Evolutionary conservation across 2,329 filamentous ascomycete genomes (phyloP), one percentile per base, ranked within the genome.

Genomic region (Scedosporium boydii): DNA sequence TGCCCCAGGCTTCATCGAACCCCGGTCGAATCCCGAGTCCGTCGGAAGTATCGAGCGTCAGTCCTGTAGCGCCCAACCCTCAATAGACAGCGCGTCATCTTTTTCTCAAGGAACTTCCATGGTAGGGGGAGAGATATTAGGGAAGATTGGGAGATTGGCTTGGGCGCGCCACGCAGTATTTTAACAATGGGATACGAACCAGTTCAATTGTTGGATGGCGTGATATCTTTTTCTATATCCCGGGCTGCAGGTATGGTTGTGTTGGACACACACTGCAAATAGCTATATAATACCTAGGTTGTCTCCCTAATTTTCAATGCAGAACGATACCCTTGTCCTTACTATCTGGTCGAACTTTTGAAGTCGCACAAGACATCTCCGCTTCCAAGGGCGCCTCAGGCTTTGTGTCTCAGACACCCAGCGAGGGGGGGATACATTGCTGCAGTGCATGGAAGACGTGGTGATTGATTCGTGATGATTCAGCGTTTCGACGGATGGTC

Each of bases 381-480:
- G 7, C 29, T 10, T 34, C n/a, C n/a, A 38, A 38, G 9, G 7
- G 7, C 7, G 29, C 29, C 29, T 34, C 29, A 34, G 34, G 34
- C 34, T 38, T 34, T 34, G 44, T n/a, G 44, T 46, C 18, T 46
- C 44, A 46, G 79, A 80, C 70, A 79, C 78, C 78, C 76, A 75
- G 74, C 27, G 72, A 78, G 2, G 72, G 75, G 2, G 72, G 75
- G 26, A 70, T 34, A 77, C 2, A 73, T 79, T 60, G 53, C 65
- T 21, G 64, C 66, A 5, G 53, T 14, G 14, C 23, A 57, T 26
- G 53, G 26, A 3, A 29, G 26, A 26, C 1, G 26, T 6, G 14
- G 53, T 34, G 53, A n/a, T 29, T 14, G 10, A 9, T 16, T n/a
- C 10, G n/a, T 21, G 53, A 16, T 34, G 53, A 29, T 21, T 57